phyloP scores from a whole-genome alignment of 148 eudicot genomes.

The Diospyros lotus region DNA sequence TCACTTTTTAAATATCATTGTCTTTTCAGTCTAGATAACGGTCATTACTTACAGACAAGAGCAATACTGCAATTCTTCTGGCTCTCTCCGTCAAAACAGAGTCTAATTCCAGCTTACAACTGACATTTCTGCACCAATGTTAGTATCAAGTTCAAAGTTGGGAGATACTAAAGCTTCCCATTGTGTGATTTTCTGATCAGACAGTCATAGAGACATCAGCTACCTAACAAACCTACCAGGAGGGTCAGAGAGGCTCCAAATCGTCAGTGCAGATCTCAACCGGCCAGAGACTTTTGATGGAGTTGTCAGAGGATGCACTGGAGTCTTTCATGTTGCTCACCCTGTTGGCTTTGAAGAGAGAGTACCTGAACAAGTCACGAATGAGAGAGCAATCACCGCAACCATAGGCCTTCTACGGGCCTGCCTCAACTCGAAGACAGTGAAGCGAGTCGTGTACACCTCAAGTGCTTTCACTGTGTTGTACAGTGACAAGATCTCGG shows the following conservation, averaged over 20 bases:
- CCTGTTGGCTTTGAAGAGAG: slow-evolving; percentile 24
- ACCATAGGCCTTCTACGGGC: slow-evolving; percentile 25
- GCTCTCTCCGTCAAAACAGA: neutral
- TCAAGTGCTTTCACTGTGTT: slow-evolving; percentile 27
- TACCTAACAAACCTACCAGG: slow-evolving; percentile 41
- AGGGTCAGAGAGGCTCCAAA: slow-evolving; percentile 31
- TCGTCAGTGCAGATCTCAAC: slow-evolving; percentile 33
- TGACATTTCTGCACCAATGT: too few species aligned
- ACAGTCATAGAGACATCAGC: slow-evolving; percentile 37
- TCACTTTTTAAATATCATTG: too few species aligned
- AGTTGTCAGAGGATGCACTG: slow-evolving; percentile 41
- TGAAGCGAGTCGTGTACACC: slow-evolving; percentile 41
- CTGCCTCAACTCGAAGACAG: slow-evolving; percentile 33
- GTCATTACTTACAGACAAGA: too few species aligned
- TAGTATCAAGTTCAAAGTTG: neutral
- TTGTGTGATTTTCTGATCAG: slow-evolving; percentile 5
- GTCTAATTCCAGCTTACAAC: too few species aligned
- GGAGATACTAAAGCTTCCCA: neutral
- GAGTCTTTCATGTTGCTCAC: slow-evolving; percentile 47
- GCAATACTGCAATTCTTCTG: too few species aligned
- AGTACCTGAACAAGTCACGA: slow-evolving; percentile 27
- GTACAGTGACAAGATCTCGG: slow-evolving; percentile 2
- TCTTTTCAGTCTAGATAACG: too few species aligned
- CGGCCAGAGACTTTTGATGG: slow-evolving; percentile 26
- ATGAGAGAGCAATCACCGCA: slow-evolving; percentile 21